Base-by-base conservation (phyloP, 2,329 filamentous ascomycete genomes). In the Massarina eburnea region DNA sequence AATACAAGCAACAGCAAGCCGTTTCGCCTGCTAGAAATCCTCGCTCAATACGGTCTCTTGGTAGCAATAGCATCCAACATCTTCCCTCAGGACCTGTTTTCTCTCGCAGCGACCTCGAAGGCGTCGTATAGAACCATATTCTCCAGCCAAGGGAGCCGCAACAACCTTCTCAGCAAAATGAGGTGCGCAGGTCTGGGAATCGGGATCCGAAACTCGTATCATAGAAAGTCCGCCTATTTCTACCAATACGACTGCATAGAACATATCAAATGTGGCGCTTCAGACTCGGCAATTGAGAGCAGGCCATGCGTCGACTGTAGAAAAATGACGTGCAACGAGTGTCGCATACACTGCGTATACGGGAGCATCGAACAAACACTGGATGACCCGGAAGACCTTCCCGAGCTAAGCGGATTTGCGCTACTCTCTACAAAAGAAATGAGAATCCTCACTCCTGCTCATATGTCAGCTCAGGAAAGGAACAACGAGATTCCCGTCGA, bases 261-360 rank as follows among this genome's bases (percentile, higher is more conserved):
- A 22, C 54, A 54, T 29, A 54, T 58, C 19, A 36, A 52, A 30
- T 68, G 66, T 34, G 57, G 57, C 6, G 49, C 57, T 8, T 32
- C 19, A 9, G 41, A 46, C 9, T 30, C 26, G 2, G 29, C 45
- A 9, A 45, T 61, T 14, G 54, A 61, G 21, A 57, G 55, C 18
- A 52, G 43, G 14, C 58, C 66, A 12, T 69, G 66, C 34, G 37
- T 49, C 8, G 48, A 33, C 7, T 69, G 66, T 44, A 55, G 53
- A 14, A 45, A 56, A 1, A 65, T 48, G n/a, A 69, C 66, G 2
- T 69, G 66, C 48, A 48, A 69, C 30, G 66, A 69, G 42, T 69
- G 66, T 36, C 58, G 66, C 7, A 59, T 67, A 26, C 66, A 69
- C 39, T 65, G 61, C 45, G 61, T 67, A 4, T 69, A 66, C 32